Evolutionary conservation across 495 filamentous ascomycete genomes (phyloP).

Genomic region (Filosporella fistucella): DNA sequence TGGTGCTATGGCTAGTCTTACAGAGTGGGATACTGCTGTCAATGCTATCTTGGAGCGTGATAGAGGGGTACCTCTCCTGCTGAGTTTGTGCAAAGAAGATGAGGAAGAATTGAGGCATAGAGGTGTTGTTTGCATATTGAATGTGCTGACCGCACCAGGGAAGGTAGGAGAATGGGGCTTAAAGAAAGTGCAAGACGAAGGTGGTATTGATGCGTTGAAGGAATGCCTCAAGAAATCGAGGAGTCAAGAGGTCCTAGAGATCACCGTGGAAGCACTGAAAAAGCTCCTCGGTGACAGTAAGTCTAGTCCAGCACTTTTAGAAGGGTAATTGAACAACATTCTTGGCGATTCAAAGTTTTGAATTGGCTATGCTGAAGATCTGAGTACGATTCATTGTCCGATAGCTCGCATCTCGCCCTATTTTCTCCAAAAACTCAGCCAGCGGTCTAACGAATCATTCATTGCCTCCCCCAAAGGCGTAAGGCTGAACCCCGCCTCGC

Average conservation of each 20-base stretch:
- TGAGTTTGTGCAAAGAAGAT: constrained; percentile 72
- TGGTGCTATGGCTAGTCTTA: constrained; percentile 80
- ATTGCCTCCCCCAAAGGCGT: no score
- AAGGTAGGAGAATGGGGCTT: constrained; percentile 38
- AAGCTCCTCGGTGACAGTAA: constrained; percentile 15
- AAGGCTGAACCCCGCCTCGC: no score
- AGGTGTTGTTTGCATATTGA: constrained; percentile 71
- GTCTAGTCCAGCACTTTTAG: constrained; percentile 6
- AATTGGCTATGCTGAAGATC: no score
- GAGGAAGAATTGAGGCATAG: constrained; percentile 71
- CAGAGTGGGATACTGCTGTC: constrained; percentile 69
- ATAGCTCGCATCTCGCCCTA: no score
- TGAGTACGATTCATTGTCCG: no score
- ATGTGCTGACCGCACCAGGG: constrained; percentile 49
- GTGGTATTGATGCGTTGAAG: constrained; percentile 56
- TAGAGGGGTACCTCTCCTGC: constrained; percentile 62
- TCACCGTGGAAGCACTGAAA: constrained; percentile 39
- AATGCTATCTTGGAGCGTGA: constrained; percentile 62
- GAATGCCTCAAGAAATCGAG: constrained; percentile 59
- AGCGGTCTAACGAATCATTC: no score
- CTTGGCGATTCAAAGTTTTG: no score
- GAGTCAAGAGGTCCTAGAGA: constrained; percentile 58
- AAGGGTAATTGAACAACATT: background rate
- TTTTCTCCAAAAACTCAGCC: no score
- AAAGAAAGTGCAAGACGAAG: constrained; percentile 40